A percentile compares a stretch with the other conserved stretches of the same genome.
Conservation (phyloP, 176 grass and related monocot species). For the Avena sativa region DNA sequence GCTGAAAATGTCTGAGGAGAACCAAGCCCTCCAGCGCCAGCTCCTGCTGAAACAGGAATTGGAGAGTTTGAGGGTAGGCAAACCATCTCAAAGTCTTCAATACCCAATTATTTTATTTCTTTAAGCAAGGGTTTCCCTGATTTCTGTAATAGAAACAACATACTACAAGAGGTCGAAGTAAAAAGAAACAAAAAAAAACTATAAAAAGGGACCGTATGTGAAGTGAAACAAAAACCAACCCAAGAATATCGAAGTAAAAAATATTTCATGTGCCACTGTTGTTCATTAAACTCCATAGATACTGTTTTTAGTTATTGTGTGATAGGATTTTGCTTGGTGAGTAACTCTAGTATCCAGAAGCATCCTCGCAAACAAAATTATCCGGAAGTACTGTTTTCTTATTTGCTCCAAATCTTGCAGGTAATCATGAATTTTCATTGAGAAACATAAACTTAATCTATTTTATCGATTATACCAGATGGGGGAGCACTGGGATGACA, state of each 20-base stretch:
- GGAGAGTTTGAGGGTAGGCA: conserved; percentile 84
- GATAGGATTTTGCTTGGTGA: conserved; percentile 22
- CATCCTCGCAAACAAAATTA: not conserved
- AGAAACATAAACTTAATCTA: conserved; percentile 16
- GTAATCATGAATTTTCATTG: not conserved
- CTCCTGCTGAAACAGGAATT: conserved; percentile 93
- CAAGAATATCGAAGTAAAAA: not conserved
- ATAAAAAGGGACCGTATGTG: not conserved
- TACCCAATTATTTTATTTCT: not conserved
- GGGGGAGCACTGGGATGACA: conserved; percentile 97
- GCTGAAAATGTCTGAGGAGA: conserved; percentile 91
- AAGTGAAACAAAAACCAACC: not conserved
- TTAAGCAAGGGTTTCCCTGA: not conserved
- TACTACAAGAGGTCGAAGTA: not conserved
- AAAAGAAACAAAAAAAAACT: not conserved
- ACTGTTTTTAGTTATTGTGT: not conserved
- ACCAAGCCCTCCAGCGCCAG: conserved; percentile 89
- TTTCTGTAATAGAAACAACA: not conserved
- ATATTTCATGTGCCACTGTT: conserved; percentile 24
- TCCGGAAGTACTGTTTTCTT: not conserved
- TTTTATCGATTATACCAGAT: conserved; percentile 62
- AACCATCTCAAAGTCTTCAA: conserved; percentile 36
- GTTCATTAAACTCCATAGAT: conserved; percentile 10
- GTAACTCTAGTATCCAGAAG: conserved; percentile 1
- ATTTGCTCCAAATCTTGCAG: conserved; percentile 11